These are phyloP conservation scores for Plasmodium falciparum DNA, from an alignment of 169 alveolate species.

Conservation along the genomic window DNA sequence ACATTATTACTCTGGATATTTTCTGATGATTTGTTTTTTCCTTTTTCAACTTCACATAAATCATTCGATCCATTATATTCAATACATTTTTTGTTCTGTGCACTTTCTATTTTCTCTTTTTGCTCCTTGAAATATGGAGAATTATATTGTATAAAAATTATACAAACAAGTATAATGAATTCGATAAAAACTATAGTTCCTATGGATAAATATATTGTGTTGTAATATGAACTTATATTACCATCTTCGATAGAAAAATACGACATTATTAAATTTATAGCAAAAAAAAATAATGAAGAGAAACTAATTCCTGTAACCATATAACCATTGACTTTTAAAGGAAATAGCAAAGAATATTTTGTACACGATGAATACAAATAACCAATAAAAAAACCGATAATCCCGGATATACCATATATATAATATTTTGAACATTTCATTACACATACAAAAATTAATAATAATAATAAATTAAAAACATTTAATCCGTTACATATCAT, in stretches of 20 bases:
- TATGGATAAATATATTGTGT: slow-evolving; percentile 20
- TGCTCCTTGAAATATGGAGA: slow-evolving; percentile 30
- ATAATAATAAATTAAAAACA: slow-evolving; percentile 6
- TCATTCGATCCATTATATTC: not conserved
- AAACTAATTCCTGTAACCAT: slow-evolving; percentile 61
- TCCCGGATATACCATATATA: slow-evolving; percentile 15
- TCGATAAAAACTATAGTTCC: slow-evolving; percentile 12
- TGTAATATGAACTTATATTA: slow-evolving; percentile 26
- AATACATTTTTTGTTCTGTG: not conserved
- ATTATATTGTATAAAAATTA: slow-evolving; percentile 24
- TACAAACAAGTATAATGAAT: not conserved
- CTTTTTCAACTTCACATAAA: slow-evolving; percentile 26
- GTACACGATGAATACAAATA: slow-evolving; percentile 55
- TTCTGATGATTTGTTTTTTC: slow-evolving; percentile 1
- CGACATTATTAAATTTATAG: slow-evolving; percentile 18
- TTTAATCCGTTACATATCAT: slow-evolving; percentile 21
- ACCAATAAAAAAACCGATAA: slow-evolving; percentile 52
- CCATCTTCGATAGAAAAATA: slow-evolving; percentile 63
- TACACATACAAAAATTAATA: slow-evolving; percentile 18
- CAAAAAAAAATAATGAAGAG: slow-evolving; percentile 39
- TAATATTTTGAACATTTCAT: slow-evolving; percentile 40
- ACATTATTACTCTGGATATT: not conserved
- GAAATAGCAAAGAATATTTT: slow-evolving; percentile 37
- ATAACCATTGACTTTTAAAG: slow-evolving; percentile 26
- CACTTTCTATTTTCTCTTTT: slow-evolving; percentile 19